Percentiles rank a stretch among this genome's conserved stretches.
Conservation (phyloP, 2,329 filamentous ascomycete species). For the Trichoderma harzianum region DNA sequence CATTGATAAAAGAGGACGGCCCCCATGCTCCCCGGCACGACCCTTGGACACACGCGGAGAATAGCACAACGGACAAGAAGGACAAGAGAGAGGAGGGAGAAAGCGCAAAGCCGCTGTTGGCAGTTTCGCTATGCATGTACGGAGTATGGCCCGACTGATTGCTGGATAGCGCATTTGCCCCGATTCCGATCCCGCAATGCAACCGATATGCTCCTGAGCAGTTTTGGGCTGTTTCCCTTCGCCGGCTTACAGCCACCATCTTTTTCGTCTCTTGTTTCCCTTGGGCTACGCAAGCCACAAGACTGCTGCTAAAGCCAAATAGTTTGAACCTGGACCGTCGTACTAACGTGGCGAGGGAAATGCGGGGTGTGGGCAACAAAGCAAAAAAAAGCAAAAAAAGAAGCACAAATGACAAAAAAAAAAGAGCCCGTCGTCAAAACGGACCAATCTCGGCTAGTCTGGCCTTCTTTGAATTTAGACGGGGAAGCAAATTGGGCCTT, state of each 20-base stretch:
- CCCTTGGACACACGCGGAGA: not conserved
- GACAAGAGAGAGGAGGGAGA: not conserved
- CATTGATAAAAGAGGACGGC: not conserved
- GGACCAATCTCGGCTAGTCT: not conserved
- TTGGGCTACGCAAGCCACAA: slow-evolving; percentile 10
- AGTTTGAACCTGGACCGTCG: not conserved
- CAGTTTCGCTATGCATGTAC: not conserved
- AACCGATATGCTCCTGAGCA: not conserved
- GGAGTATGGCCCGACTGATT: not conserved
- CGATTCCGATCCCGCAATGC: not conserved
- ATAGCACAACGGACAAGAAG: not conserved
- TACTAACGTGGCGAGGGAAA: not conserved
- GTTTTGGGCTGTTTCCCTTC: not conserved
- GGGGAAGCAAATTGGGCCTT: not conserved
- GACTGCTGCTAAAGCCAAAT: slow-evolving; percentile 2
- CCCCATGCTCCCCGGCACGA: not conserved
- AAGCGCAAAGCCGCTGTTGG: not conserved
- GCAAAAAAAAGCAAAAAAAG: not conserved
- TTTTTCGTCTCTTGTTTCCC: not conserved
- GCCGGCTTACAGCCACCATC: not conserved
- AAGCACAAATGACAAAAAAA: not conserved
- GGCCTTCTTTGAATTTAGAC: not conserved
- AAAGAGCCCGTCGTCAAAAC: not conserved
- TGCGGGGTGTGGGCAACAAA: slow-evolving; percentile 5
- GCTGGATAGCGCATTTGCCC: not conserved